Base-by-base conservation (phyloP, 352 stramenopile species). In the Phytophthora cryptogea region DNA sequence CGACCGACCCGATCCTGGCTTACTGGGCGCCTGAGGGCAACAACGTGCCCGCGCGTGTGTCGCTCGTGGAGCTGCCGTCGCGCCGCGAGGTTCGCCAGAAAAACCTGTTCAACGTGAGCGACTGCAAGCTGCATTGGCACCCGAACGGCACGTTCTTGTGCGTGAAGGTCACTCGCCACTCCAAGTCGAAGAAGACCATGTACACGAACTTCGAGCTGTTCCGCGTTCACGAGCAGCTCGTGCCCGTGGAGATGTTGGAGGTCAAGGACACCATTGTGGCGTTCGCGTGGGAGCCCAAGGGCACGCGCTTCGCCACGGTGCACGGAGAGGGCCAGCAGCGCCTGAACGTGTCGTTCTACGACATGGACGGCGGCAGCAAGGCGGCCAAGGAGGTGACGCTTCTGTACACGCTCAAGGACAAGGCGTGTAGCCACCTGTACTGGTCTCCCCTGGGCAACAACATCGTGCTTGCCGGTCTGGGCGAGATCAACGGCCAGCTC, bases 121-220 rank as follows among this genome's bases (percentile, higher is more conserved):
- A 98, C 60, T 94, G 84, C 65, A 89, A 95, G 69, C 88, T 99
- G 72, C 89, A 97, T 44, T 99, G 95, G 96, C 97, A 99, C 66
- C 85, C 96, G 63, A 92, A 98, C 59, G 97, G 97, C 54, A 92
- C 97, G 40, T 98, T 94, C 76, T 54, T 98, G 40, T 95, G 88
- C 53, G 92, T 94, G 27, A 93, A 94, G 68, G 89, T 95, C 17
- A 94, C 84, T 45, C 83, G 86, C 35, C 84, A 94, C 76, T 92
- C 83, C 65, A 95, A 94, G 80, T 92, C 81, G 4, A 99, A 99
- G 81, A 99, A 99, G 85, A 99, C 96, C 33, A 82, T 98, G 43
- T 99, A 98, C 83, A 99, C 98, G 53, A 99, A 99, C 71, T 97
- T 99, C 70, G 97, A 99, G 74, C 78, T 99, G 40, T 99, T 99